Conservation (phyloP, 345 rosid species). For the Salix suchowensis region DNA sequence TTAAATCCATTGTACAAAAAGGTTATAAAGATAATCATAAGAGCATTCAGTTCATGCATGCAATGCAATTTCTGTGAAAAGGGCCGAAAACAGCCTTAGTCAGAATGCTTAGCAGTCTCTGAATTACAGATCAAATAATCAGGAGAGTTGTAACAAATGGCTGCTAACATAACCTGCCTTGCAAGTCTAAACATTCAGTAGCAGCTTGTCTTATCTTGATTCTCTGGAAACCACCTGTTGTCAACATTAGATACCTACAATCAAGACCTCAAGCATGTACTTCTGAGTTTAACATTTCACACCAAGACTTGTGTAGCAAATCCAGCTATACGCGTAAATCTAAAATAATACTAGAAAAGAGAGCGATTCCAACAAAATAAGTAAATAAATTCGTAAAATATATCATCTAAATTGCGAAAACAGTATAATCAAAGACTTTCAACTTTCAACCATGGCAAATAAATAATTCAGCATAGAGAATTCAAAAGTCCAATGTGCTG, state of each 20-base stretch:
- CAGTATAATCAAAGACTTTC: background rate
- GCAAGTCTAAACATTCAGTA: slow-evolving; percentile 11
- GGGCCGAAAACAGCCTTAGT: background rate
- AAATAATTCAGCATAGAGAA: background rate
- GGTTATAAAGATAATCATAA: too few species aligned
- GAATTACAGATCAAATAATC: background rate
- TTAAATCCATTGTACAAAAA: too few species aligned
- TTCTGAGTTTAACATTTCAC: background rate
- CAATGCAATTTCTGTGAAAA: background rate
- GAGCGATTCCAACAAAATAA: background rate
- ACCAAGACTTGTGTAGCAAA: background rate
- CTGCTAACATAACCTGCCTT: background rate
- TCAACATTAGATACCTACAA: background rate
- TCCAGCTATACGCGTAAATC: background rate
- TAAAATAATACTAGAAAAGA: background rate
- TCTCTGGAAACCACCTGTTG: too few species aligned
- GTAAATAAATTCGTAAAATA: background rate
- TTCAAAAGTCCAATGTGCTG: background rate
- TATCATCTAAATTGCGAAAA: background rate
- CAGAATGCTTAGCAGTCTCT: background rate
- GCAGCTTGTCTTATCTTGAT: background rate
- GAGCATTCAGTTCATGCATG: background rate
- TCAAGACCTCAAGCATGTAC: background rate
- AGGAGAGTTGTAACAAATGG: slow-evolving; percentile 12
- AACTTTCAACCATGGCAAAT: background rate